Percentiles rank a stretch among this genome's conserved stretches.
Conservation (phyloP, 2,329 filamentous ascomycete genomes). For the Alternaria novae-zelandiae region DNA sequence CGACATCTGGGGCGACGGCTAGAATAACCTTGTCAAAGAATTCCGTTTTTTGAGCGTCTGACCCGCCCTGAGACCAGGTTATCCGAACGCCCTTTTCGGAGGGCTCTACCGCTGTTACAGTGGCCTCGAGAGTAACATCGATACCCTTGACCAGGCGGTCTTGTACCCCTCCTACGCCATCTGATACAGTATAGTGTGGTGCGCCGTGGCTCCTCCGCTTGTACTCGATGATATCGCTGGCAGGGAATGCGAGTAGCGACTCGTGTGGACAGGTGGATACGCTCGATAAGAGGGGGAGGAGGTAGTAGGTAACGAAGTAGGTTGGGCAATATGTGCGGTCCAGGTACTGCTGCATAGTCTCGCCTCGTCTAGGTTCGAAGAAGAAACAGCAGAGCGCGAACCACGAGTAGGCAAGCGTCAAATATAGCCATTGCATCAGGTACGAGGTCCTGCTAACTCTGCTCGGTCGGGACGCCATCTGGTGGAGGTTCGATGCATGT, state of each 20-base stretch:
- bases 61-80: conserved; percentile 39
- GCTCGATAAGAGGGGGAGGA: conserved; percentile 62
- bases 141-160: conserved; percentile 52
- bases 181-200: conserved; percentile 60
- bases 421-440: conserved; percentile 53
- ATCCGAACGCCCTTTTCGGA: conserved; percentile 38
- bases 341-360: conserved; percentile 59
- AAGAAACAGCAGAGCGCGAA: conserved; percentile 61
- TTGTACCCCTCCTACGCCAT: conserved; percentile 60
- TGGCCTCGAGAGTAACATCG: conserved; percentile 51
- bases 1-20: conserved; percentile 62
- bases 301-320: conserved; percentile 57
- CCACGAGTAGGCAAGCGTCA: conserved; percentile 60
- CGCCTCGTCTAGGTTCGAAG: conserved; percentile 50
- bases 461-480: conserved; percentile 53
- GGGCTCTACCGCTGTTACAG: conserved; percentile 48
- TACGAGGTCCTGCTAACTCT: conserved; percentile 48
- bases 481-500: conserved; percentile 63
- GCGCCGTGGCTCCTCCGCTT: conserved; percentile 55
- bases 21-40: conserved; percentile 61
- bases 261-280: conserved; percentile 63
- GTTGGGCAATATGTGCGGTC: conserved; percentile 58
- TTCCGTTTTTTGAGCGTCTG: conserved; percentile 32
- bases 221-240: conserved; percentile 60
- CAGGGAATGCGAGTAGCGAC: conserved; percentile 59